phyloP scores from a whole-genome alignment of 805 yeast species.

The Lachancea meyersii region DNA sequence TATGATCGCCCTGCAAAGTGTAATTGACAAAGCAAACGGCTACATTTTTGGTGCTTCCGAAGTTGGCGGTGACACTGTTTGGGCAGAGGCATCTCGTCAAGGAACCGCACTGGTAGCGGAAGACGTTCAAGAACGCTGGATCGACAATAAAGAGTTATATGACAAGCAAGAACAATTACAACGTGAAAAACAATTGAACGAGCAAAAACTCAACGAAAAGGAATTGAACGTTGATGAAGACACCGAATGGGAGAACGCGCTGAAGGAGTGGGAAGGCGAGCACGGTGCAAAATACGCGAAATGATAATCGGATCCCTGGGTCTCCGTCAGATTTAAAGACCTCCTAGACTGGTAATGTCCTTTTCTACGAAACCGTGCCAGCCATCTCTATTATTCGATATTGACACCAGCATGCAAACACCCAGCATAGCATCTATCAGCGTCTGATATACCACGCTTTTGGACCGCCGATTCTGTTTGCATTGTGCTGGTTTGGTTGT shows the following conservation, averaged over 20 bases:
- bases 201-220: conserved; percentile 36
- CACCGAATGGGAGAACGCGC: conserved; percentile 64
- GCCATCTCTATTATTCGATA: conserved; percentile 2
- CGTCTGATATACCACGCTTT: background rate
- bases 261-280: conserved; percentile 51
- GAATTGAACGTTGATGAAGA: conserved; percentile 54
- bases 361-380: background rate
- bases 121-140: conserved; percentile 94
- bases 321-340: too few relatives aligned
- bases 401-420: background rate
- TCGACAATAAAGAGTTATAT: conserved; percentile 71
- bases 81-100: conserved; percentile 94
- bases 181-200: conserved; percentile 37
- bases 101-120: conserved; percentile 49
- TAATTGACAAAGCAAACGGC: conserved; percentile 88
- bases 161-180: conserved; percentile 56
- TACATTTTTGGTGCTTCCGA: conserved; percentile 90
- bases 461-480: background rate
- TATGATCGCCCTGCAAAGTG: conserved; percentile 74
- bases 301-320: too few relatives aligned
- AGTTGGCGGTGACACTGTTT: conserved; percentile 91
- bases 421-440: background rate
- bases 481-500: background rate
- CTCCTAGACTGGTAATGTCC: background rate
- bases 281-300: conserved; percentile 31